Percentiles rank a stretch among this genome's conserved stretches.
phyloP scores from a whole-genome alignment of 805 yeast species.

The Yamadazyma sp. region DNA sequence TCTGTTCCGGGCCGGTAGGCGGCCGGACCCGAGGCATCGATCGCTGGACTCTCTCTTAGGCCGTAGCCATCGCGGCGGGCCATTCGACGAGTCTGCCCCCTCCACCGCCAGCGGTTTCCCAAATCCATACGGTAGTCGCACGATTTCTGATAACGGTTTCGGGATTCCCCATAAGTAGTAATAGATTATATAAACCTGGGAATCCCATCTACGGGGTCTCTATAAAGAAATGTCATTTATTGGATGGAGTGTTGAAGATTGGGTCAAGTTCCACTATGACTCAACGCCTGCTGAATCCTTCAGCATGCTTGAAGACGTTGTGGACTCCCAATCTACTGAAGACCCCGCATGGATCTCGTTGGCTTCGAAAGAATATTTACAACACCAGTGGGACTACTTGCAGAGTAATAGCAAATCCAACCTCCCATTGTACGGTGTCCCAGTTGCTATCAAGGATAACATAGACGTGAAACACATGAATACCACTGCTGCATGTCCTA shows the following conservation, averaged over 20 bases:
- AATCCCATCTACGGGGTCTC: not conserved
- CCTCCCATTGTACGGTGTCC: slow-evolving; percentile 86
- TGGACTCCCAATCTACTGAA: slow-evolving; percentile 50
- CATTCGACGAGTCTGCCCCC: no score
- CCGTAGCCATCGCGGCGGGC: no score
- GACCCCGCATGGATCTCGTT: slow-evolving; percentile 95
- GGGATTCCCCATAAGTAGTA: slow-evolving; percentile 1
- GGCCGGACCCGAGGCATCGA: no score
- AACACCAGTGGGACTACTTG: slow-evolving; percentile 75
- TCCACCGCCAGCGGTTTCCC: not conserved
- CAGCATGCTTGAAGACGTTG: slow-evolving; percentile 43
- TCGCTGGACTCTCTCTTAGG: no score
- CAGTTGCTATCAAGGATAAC: slow-evolving; percentile 92
- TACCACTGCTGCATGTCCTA: slow-evolving; percentile 96
- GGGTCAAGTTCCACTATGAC: slow-evolving; percentile 68
- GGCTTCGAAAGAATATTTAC: slow-evolving; percentile 58
- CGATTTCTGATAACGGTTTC: slow-evolving; percentile 2
- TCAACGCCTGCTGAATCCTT: slow-evolving; percentile 64
- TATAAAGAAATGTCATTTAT: slow-evolving; percentile 16
- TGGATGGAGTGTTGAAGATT: slow-evolving; percentile 83
- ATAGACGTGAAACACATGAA: slow-evolving; percentile 80
- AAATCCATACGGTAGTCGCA: no score
- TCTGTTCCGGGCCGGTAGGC: no score
- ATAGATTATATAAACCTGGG: not conserved
- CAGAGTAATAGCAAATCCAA: slow-evolving; percentile 57